phyloP scores from a whole-genome alignment of 2,329 filamentous ascomycete genomes.

The Rhytidhysteron rufulum region DNA sequence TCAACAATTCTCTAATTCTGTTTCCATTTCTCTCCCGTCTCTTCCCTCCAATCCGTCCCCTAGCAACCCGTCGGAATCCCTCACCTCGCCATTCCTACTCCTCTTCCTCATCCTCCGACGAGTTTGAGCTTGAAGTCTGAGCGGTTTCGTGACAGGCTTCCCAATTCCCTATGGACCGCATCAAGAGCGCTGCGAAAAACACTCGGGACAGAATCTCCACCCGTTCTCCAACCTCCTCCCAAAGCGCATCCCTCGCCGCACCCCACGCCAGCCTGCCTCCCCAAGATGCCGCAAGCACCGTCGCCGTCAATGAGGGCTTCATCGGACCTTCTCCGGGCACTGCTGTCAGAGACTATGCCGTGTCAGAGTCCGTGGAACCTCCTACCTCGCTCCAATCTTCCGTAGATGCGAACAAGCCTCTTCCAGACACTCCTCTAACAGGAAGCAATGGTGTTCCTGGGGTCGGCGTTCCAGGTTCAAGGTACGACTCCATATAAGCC shows the following conservation, averaged over 20 bases:
- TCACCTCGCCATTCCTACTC: too few species aligned
- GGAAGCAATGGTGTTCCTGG: neutral
- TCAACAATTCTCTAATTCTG: too few species aligned
- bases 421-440: constrained; percentile 14
- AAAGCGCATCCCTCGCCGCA: constrained; percentile 20
- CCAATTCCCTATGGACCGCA: constrained; percentile 25
- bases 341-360: constrained; percentile 31
- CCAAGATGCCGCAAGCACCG: constrained; percentile 28
- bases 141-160: neutral
- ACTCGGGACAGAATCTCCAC: constrained; percentile 30
- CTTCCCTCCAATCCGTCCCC: too few species aligned
- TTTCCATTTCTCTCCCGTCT: too few species aligned
- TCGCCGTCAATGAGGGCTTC: constrained; percentile 29
- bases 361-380: constrained; percentile 17
- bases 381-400: constrained; percentile 33
- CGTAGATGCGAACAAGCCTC: constrained; percentile 28
- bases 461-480: constrained; percentile 16
- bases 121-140: too few species aligned
- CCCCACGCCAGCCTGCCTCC: constrained; percentile 25
- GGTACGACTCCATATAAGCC: constrained; percentile 11
- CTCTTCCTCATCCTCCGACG: too few species aligned
- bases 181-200: constrained; percentile 29
- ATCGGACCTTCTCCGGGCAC: constrained; percentile 24
- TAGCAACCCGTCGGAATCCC: too few species aligned
- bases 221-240: constrained; percentile 19